A percentile compares a stretch with the other conserved stretches of the same genome.
phyloP scores from a whole-genome alignment of 179 eudicot genomes.

The Pouteria campechiana region DNA sequence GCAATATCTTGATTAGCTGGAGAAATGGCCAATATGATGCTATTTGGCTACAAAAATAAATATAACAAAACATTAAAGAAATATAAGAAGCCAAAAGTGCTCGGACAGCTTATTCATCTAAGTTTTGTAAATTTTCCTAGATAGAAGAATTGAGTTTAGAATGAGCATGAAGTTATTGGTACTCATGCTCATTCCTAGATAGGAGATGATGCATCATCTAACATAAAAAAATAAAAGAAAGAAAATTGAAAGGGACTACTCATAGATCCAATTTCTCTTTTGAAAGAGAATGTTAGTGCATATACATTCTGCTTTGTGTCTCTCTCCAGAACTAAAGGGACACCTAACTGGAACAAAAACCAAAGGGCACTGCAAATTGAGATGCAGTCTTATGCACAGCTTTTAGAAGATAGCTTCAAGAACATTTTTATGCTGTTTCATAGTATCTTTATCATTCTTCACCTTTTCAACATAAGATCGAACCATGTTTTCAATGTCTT shows the following conservation, averaged over 20 bases:
- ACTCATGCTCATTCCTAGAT: neutral
- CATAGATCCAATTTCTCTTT: neutral
- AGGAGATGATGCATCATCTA: neutral
- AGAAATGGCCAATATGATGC: constrained; percentile 95
- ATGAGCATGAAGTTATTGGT: neutral
- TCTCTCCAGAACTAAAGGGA: neutral
- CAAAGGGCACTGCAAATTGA: neutral
- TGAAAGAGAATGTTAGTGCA: neutral
- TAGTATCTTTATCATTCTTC: constrained; percentile 5
- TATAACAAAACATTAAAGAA: neutral
- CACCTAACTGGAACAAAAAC: neutral
- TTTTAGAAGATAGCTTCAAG: too few relatives aligned
- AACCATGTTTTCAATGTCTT: constrained; percentile 98
- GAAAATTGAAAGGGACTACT: too few relatives aligned
- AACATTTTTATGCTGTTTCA: neutral
- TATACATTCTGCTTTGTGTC: neutral
- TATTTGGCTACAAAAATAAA: constrained; percentile 62
- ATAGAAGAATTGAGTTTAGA: neutral
- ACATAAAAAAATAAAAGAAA: neutral
- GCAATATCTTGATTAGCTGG: constrained; percentile 99
- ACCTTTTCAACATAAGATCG: constrained; percentile 98
- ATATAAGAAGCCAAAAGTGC: neutral
- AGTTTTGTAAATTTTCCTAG: neutral
- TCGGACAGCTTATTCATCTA: neutral
- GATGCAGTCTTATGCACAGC: neutral